Conservation (phyloP, 176 grass and related monocot species). For the Phoenix dactylifera region DNA sequence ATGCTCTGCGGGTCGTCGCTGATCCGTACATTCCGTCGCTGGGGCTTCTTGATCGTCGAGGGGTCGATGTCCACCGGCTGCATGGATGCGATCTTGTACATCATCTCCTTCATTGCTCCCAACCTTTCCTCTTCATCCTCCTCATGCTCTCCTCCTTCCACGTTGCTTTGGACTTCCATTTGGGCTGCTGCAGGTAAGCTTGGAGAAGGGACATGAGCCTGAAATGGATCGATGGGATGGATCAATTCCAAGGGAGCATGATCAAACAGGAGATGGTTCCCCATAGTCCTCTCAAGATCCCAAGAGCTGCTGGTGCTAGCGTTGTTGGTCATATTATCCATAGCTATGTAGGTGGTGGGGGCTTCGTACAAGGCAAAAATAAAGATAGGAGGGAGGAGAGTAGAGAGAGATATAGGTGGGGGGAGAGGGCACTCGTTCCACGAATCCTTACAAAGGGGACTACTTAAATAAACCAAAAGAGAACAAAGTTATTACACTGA, state of each 20-base stretch:
- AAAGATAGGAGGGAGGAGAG: neutral
- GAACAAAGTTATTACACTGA: neutral
- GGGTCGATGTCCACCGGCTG: constrained; percentile 90
- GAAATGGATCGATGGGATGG: constrained; percentile 26
- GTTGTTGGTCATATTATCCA: constrained; percentile 64
- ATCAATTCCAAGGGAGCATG: constrained; percentile 27
- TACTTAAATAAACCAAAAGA: too few species aligned
- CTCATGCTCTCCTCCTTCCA: too few species aligned
- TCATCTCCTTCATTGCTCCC: constrained; percentile 95
- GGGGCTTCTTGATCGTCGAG: constrained; percentile 71
- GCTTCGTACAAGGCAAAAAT: too few species aligned
- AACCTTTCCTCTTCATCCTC: constrained; percentile 44
- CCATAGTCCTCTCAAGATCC: constrained; percentile 82
- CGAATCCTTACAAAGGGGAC: too few species aligned
- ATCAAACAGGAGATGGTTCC: constrained; percentile 77
- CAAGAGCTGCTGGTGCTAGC: constrained; percentile 75
- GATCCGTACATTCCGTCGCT: constrained; percentile 79
- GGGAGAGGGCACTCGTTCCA: neutral
- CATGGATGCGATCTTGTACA: constrained; percentile 93
- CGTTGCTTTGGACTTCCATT: too few species aligned
- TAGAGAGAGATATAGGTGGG: constrained; percentile 14
- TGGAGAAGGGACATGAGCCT: neutral
- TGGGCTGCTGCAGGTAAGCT: constrained; percentile 11
- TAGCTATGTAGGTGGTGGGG: constrained; percentile 1
- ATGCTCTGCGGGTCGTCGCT: constrained; percentile 92